Percentiles rank a stretch among this genome's conserved stretches.
Conservation (phyloP, 305 asterid genomes). For the Fraxinus ornus region DNA sequence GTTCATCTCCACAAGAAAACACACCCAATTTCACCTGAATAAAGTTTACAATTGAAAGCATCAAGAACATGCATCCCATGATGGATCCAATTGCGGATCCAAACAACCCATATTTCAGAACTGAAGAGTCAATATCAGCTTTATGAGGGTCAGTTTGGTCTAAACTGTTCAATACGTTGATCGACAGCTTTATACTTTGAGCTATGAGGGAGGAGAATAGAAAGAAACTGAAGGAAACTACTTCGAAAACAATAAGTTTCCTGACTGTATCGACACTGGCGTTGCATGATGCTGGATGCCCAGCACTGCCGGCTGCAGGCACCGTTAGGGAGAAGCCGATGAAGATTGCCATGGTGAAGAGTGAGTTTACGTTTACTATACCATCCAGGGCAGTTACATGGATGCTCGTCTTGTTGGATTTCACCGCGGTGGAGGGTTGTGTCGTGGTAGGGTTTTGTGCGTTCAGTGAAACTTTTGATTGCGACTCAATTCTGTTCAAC, state of each 20-base stretch:
- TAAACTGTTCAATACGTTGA: conserved; percentile 39
- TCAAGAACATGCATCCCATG: conserved; percentile 32
- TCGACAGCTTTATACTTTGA: conserved; percentile 45
- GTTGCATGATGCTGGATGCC: conserved; percentile 25
- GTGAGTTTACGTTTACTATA: conserved; percentile 42
- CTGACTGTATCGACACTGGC: conserved; percentile 18
- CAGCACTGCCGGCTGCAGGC: conserved; percentile 23
- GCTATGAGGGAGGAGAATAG: conserved; percentile 33
- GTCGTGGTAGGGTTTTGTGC: not conserved
- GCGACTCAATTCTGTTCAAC: conserved; percentile 17
- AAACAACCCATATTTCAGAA: conserved; percentile 34
- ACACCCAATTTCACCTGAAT: conserved; percentile 37
- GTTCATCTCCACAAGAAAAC: conserved; percentile 29
- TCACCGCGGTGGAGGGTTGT: not conserved
- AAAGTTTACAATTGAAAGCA: conserved; percentile 34
- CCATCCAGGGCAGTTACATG: conserved; percentile 41
- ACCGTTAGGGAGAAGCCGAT: conserved; percentile 33
- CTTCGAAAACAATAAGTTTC: conserved; percentile 28
- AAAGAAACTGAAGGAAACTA: conserved; percentile 35
- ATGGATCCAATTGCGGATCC: conserved; percentile 38
- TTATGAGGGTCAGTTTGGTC: conserved; percentile 42
- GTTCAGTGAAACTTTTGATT: not conserved
- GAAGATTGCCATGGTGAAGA: conserved; percentile 41
- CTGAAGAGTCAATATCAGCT: conserved; percentile 36
- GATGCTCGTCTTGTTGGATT: conserved; percentile 26